Percentiles rank a stretch among this genome's conserved stretches.
Evolutionary conservation across 1,284 basidiomycete species (phyloP).

Genomic region (Chalciporus sp.): DNA sequence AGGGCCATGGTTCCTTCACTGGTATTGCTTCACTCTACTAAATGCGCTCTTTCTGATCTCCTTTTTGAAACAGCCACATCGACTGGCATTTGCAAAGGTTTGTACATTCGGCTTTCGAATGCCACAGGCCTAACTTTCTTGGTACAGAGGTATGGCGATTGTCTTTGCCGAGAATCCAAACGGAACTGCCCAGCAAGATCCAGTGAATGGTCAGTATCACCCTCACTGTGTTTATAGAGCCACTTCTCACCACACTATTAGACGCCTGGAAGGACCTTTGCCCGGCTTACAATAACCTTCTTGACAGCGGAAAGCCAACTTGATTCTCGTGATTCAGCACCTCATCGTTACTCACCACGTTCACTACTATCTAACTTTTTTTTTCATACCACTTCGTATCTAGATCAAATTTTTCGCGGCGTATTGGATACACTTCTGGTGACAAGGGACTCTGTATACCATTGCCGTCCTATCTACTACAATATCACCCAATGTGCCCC

Average conservation of each 20-base stretch:
- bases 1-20: slow-evolving; percentile 38
- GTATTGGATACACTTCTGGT: neutral
- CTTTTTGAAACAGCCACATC: slow-evolving; percentile 31
- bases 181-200: slow-evolving; percentile 19
- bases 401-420: neutral
- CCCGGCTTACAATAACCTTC: slow-evolving; percentile 13
- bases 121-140: neutral
- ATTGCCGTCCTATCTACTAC: neutral
- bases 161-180: slow-evolving; percentile 41
- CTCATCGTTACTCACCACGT: neutral
- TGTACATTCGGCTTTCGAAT: neutral
- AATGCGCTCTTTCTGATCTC: slow-evolving; percentile 5
- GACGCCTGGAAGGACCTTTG: slow-evolving; percentile 21
- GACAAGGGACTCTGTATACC: neutral
- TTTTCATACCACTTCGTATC: neutral
- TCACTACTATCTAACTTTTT: neutral
- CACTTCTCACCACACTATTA: neutral
- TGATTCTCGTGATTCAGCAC: neutral
- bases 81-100: slow-evolving; percentile 34
- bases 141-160: slow-evolving; percentile 39
- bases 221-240: neutral
- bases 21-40: slow-evolving; percentile 17
- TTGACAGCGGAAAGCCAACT: neutral
- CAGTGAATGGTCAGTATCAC: slow-evolving; percentile 17
- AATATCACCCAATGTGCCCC: neutral